Evolutionary conservation across 495 filamentous ascomycete genomes (phyloP).

Genomic region (Echria macrotheca): DNA sequence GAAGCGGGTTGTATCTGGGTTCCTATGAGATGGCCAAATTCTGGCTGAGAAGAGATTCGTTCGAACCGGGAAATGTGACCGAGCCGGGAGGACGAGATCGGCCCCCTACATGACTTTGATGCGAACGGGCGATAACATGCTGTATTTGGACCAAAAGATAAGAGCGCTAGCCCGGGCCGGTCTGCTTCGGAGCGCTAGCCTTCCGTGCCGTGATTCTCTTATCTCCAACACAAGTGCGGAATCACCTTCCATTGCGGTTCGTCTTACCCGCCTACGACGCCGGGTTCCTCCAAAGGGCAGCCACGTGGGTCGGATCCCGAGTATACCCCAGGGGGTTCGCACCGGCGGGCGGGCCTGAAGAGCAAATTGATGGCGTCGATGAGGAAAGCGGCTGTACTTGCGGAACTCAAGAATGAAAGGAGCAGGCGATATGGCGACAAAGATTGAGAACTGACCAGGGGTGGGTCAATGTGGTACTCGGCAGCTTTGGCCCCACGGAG

Average conservation of each 20-base stretch:
- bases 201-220: constrained; percentile 6
- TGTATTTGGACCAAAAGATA: constrained; percentile 4
- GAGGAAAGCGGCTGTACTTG: too few relatives aligned
- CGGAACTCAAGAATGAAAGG: background rate
- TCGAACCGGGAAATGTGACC: background rate
- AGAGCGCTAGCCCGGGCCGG: background rate
- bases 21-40: constrained; percentile 76
- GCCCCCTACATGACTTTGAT: too few relatives aligned
- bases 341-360: too few relatives aligned
- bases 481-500: constrained; percentile 4
- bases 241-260: too few relatives aligned
- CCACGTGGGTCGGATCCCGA: too few relatives aligned
- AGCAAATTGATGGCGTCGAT: background rate
- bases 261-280: too few relatives aligned
- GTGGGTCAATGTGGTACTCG: constrained; percentile 9
- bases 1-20: constrained; percentile 78
- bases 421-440: constrained; percentile 4
- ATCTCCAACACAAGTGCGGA: too few relatives aligned
- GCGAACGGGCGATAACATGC: too few relatives aligned
- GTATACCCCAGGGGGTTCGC: too few relatives aligned
- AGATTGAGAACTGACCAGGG: background rate
- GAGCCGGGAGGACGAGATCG: too few relatives aligned
- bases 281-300: too few relatives aligned
- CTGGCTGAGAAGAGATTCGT: constrained; percentile 47
- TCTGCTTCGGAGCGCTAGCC: background rate